These are phyloP conservation scores for Porogramme epimiltina DNA, from an alignment of 1,284 basidiomycete genomes.

Conservation along the genomic window DNA sequence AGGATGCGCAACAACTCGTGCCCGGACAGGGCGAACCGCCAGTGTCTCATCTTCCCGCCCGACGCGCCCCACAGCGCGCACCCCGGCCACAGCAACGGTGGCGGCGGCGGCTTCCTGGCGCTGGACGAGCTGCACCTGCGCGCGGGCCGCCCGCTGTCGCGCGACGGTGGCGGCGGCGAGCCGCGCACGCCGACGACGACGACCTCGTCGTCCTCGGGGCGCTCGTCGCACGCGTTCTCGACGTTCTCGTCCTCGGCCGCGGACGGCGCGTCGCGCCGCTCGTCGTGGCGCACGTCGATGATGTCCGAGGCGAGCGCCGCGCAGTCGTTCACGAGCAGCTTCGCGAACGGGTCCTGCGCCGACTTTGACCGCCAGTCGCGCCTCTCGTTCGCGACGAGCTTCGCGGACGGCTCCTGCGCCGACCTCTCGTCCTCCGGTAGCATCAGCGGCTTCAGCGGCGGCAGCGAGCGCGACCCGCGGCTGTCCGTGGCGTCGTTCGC, in stretches of 20 bases:
- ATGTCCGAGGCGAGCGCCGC: slow-evolving; percentile 22
- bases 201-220: slow-evolving; percentile 16
- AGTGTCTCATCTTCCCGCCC: slow-evolving; percentile 23
- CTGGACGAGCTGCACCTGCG: slow-evolving; percentile 9
- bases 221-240: slow-evolving; percentile 20
- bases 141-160: slow-evolving; percentile 1
- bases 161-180: neutral
- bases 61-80: slow-evolving; percentile 11
- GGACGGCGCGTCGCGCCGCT: slow-evolving; percentile 18
- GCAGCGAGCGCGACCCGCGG: neutral
- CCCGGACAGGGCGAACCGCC: slow-evolving; percentile 26
- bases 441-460: slow-evolving; percentile 1
- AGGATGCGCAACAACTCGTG: slow-evolving; percentile 25
- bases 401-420: slow-evolving; percentile 6
- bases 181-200: slow-evolving; percentile 12
- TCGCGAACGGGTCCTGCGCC: slow-evolving; percentile 20
- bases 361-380: slow-evolving; percentile 15
- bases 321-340: slow-evolving; percentile 19
- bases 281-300: slow-evolving; percentile 29
- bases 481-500: slow-evolving; percentile 4
- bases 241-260: slow-evolving; percentile 21
- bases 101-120: neutral
- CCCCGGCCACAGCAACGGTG: too few species aligned
- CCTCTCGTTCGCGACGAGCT: slow-evolving; percentile 5
- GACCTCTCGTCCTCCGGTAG: too few species aligned